Evolutionary conservation across 257 asterid species (phyloP), one percentile per base, ranked within the genome.

Genomic region (Gardenia jasminoides): DNA sequence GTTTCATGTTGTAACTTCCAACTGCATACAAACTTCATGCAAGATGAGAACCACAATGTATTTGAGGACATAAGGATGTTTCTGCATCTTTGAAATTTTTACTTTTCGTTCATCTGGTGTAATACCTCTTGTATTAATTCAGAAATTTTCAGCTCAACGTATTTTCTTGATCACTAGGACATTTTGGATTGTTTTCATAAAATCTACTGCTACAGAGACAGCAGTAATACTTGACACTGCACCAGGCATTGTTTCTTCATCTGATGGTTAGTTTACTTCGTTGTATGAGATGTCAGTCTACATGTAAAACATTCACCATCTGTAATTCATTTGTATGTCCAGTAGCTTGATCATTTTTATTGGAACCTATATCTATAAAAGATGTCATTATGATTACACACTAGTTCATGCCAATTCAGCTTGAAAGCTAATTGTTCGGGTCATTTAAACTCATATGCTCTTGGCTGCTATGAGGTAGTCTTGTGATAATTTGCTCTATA

Each of bases 31-130:
- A 78, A 86, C 73, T 84, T 79, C 31, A 68, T 81, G 78, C 80
- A 77, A 76, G 75, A 79, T 71, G 87, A 87, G 89, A 79, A 85
- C 77, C 79, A 61, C 82, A 80, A 78, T 85, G 80, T 76, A 85
- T 70, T 75, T 89, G 71, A 62, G 52, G 76, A 62, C 74, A 58
- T 1, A 24, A 10, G 7, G 36, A 24, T 50, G 50, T 67, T 41
- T 72, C 9, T 76, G 36, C 31, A 62, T 56, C 52, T 69, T 75
- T 30, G 4, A 31, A 67, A 30, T 52, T n/a, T 43, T 67, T 44
- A 67, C 47, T 19, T 76, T 68, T 76, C 16, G 54, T 67, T 46
- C 46, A 48, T 43, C 54, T 56, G 12, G 62, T 74, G 76, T 65
- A 67, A 52, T 66, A 39, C 9, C 47, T 50, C 75, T 75, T 68